These are phyloP conservation scores for Backusella tarrabulga DNA, from an alignment of 192 early-diverging fungal species.

Conservation along the genomic window DNA sequence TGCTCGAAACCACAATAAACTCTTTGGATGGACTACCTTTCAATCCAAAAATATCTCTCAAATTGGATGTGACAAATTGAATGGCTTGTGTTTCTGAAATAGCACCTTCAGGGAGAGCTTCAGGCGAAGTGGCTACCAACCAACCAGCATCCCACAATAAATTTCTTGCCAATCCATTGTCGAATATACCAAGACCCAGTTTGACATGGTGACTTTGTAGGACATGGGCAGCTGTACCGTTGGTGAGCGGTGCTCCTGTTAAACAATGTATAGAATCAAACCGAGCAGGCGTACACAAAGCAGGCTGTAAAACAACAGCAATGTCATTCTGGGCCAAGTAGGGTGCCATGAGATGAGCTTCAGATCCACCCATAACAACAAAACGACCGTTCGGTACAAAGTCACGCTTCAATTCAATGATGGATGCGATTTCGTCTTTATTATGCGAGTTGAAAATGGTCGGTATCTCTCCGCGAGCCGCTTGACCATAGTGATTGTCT, in stretches of 20 bases:
- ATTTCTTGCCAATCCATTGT: slow-evolving; percentile 53
- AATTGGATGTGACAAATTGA: slow-evolving; percentile 66
- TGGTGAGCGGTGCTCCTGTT: slow-evolving; percentile 50
- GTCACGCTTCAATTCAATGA: slow-evolving; percentile 56
- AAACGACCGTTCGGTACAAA: slow-evolving; percentile 42
- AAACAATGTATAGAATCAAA: slow-evolving; percentile 65
- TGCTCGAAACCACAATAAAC: slow-evolving; percentile 61
- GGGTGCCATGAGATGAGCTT: slow-evolving; percentile 62
- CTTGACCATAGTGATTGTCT: slow-evolving; percentile 38
- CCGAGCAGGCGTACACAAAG: slow-evolving; percentile 58
- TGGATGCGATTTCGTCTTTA: slow-evolving; percentile 61
- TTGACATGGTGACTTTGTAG: slow-evolving; percentile 62
- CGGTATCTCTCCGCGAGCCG: slow-evolving; percentile 50
- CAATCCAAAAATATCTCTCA: slow-evolving; percentile 64
- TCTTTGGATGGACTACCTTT: background rate
- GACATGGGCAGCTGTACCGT: slow-evolving; percentile 53
- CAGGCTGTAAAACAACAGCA: slow-evolving; percentile 61
- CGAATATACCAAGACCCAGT: slow-evolving; percentile 50
- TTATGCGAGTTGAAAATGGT: slow-evolving; percentile 43
- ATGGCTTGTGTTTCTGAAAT: slow-evolving; percentile 63
- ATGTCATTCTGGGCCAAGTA: slow-evolving; percentile 52
- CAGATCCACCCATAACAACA: slow-evolving; percentile 59
- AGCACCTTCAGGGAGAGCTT: slow-evolving; percentile 6
- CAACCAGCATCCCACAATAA: slow-evolving; percentile 80
- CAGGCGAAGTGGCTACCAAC: slow-evolving; percentile 42